Conservation (phyloP, 2,329 filamentous ascomycete genomes). For the Fusarium pilosicola region DNA sequence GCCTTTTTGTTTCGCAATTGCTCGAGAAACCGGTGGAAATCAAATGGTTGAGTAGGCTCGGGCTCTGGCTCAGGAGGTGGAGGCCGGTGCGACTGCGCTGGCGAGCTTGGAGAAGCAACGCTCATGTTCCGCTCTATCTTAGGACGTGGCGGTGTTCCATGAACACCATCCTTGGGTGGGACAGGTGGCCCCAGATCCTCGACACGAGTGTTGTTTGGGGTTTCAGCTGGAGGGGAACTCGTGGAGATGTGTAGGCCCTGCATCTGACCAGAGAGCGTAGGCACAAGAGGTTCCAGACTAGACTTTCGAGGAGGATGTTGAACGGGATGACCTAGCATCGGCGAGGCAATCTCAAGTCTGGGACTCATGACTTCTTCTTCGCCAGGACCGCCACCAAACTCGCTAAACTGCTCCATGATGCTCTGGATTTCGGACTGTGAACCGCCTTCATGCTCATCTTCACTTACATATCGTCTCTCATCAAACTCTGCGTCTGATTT, state of each 20-base stretch:
- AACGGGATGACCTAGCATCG: constrained; percentile 72
- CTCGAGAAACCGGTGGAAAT: constrained; percentile 97
- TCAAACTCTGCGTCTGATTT: constrained; percentile 65
- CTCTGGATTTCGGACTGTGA: constrained; percentile 90
- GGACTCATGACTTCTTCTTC: constrained; percentile 93
- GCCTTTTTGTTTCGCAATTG: constrained; percentile 95
- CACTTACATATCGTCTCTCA: constrained; percentile 65
- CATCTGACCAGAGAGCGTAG: constrained; percentile 59
- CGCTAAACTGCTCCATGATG: constrained; percentile 96
- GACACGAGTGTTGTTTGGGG: constrained; percentile 50
- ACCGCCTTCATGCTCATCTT: constrained; percentile 73
- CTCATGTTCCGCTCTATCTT: constrained; percentile 52
- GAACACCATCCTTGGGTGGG: constrained; percentile 67
- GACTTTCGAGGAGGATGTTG: constrained; percentile 86
- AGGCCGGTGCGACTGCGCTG: constrained; percentile 66
- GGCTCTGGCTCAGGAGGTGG: constrained; percentile 79
- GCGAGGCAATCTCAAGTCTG: constrained; percentile 82
- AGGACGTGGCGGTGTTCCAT: constrained; percentile 50
- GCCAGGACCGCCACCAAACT: constrained; percentile 75
- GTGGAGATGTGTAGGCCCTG: constrained; percentile 55
- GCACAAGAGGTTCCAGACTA: constrained; percentile 79
- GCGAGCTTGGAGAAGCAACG: constrained; percentile 55
- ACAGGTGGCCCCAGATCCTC: constrained; percentile 66
- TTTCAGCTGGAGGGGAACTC: constrained; percentile 52
- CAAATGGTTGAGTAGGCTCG: constrained; percentile 88